These are phyloP conservation scores for Cordyceps militaris DNA, from an alignment of 2,329 filamentous ascomycete species.

Conservation along the genomic window DNA sequence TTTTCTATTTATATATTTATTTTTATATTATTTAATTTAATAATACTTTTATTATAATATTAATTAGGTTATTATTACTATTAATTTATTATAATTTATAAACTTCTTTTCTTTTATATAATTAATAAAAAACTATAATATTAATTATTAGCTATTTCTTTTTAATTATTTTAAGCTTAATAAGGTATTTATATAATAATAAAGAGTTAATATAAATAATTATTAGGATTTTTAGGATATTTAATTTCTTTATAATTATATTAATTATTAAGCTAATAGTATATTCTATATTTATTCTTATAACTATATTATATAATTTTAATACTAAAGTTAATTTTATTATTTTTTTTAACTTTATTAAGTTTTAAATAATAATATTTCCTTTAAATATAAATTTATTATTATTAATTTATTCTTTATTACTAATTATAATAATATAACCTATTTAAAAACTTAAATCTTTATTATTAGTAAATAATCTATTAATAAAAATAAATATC, in stretches of 20 bases:
- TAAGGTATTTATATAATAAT: slow-evolving; percentile 17
- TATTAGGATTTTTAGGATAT: slow-evolving; percentile 5
- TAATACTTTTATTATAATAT: too few species aligned
- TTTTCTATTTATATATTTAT: too few species aligned
- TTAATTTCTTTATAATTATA: not conserved
- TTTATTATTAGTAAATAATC: not conserved
- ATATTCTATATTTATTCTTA: not conserved
- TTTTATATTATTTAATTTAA: too few species aligned
- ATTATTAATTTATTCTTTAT: not conserved
- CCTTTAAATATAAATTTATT: not conserved
- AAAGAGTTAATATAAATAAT: too few species aligned
- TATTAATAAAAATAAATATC: not conserved
- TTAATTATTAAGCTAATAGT: not conserved
- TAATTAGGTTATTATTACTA: too few species aligned
- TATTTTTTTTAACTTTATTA: not conserved
- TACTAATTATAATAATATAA: not conserved
- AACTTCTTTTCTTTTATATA: too few species aligned
- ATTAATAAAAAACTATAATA: too few species aligned
- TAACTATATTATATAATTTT: not conserved
- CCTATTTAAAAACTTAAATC: not conserved
- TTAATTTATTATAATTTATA: too few species aligned
- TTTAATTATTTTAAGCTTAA: too few species aligned
- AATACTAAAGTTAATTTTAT: not conserved
- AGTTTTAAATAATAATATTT: not conserved
- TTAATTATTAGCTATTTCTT: too few species aligned